phyloP scores from a whole-genome alignment of 495 filamentous ascomycete genomes.

The Aspergillus hancockii region DNA sequence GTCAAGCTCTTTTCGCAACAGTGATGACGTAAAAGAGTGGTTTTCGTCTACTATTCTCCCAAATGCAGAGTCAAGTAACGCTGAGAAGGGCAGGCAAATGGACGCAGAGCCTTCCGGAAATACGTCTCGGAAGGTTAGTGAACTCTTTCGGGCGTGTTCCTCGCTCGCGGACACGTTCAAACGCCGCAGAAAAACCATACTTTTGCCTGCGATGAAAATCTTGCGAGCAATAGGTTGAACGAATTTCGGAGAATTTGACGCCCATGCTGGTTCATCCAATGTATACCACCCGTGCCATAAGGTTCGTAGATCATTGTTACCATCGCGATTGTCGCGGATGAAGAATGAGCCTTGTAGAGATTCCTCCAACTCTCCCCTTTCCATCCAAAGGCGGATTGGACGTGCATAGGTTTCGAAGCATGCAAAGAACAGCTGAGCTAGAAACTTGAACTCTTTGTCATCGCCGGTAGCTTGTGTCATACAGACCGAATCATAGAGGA shows the following conservation, averaged over 20 bases:
- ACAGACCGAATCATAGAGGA: constrained; percentile 68
- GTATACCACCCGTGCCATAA: constrained; percentile 78
- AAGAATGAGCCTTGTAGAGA: constrained; percentile 69
- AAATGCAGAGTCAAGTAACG: constrained; percentile 69
- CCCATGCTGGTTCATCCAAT: constrained; percentile 54
- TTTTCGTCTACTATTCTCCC: constrained; percentile 70
- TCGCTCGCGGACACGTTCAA: constrained; percentile 39
- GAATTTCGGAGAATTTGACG: constrained; percentile 69
- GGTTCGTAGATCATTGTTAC: constrained; percentile 58
- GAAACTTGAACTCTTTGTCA: constrained; percentile 54
- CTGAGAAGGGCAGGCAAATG: constrained; percentile 69
- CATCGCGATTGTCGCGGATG: constrained; percentile 56
- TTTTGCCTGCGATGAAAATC: constrained; percentile 87
- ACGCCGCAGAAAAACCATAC: constrained; percentile 74
- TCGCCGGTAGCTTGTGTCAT: constrained; percentile 69
- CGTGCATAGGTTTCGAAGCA: constrained; percentile 83
- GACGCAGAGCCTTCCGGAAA: constrained; percentile 37
- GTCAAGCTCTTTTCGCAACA: constrained; percentile 67
- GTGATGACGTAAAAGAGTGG: constrained; percentile 64
- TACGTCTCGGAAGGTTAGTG: constrained; percentile 57
- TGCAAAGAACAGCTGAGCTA: constrained; percentile 72
- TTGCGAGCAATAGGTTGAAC: constrained; percentile 64
- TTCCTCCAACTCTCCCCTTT: constrained; percentile 67
- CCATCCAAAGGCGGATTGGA: constrained; percentile 83
- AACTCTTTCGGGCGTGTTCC: constrained; percentile 32